A percentile compares a stretch with the other conserved stretches of the same genome.
phyloP scores from a whole-genome alignment of 2,329 filamentous ascomycete species.

The Fonsecaea pedrosoi region DNA sequence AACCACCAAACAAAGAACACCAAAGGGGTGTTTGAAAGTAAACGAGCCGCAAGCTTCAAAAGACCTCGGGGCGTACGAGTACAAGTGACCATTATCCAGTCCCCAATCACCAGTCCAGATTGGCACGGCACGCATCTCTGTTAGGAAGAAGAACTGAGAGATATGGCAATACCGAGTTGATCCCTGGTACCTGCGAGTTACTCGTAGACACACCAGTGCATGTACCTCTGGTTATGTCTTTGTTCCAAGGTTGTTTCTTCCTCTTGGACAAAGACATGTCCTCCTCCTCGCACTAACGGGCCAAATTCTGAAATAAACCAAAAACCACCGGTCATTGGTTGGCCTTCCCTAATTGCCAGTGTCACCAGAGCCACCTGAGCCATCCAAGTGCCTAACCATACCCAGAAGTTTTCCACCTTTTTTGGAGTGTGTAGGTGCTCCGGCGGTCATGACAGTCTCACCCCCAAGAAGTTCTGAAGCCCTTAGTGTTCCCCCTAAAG shows the following conservation, averaged over 20 bases:
- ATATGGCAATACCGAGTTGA: slow-evolving; percentile 3
- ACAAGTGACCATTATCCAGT: neutral
- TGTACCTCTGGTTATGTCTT: no score
- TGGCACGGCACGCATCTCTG: neutral
- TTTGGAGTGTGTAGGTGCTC: neutral
- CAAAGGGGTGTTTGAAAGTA: neutral
- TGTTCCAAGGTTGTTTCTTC: no score
- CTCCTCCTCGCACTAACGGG: no score
- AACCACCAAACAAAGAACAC: neutral
- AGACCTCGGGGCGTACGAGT: neutral
- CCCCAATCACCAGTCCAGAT: neutral
- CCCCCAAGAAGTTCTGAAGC: neutral
- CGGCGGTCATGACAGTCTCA: neutral
- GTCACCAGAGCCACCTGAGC: neutral
- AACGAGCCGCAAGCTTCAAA: slow-evolving; percentile 5
- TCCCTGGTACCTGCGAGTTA: neutral
- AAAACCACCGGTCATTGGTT: neutral
- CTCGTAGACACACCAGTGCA: no score
- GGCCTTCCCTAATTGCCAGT: neutral
- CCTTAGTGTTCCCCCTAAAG: slow-evolving; percentile 4
- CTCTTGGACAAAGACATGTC: no score
- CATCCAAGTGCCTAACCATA: neutral
- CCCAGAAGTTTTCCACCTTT: neutral
- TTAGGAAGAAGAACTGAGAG: neutral
- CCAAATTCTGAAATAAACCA: neutral